Base-by-base conservation (phyloP, 2,329 filamentous ascomycete species). In the Botrytis porri region DNA sequence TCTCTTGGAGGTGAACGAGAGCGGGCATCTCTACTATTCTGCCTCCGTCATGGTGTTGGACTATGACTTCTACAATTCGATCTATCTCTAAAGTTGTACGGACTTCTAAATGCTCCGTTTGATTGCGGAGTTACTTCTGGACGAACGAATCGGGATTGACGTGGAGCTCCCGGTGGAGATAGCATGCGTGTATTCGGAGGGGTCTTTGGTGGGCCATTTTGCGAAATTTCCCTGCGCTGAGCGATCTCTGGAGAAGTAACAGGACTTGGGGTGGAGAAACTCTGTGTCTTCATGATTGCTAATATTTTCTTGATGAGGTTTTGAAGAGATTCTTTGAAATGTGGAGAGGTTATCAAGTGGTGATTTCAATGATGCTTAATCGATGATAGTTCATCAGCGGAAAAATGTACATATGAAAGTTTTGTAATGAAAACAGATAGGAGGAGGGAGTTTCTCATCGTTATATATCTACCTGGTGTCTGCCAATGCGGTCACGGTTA, bases 171-270 rank as follows among this genome's bases (percentile, higher is more conserved):
- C 6, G 48, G 64, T 14, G 64, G 64, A 67, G 48, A 57, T 54
- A 54, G 4, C n/a, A 14, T 9, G 5, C n/a, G 32, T 12, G 10
- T 3, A 22, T 57, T 67, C 1, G 64, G 35, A 0, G 48, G 64
- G 20, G 48, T 67, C 8, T 5, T 41, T 1, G 35, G 16, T 10
- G 3, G 3, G 3, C 14, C 14, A 2, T 39, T 5, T 22, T 22
- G 35, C 4, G n/a, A 29, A 4, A 1, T 5, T 0, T 1, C 0
- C 0, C 8, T 39, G 10, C 0, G 20, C 2, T 8, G 2, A 8
- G 45, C 4, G 3, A 4, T 39, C 5, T 39, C 16, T 1, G 25
- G 25, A 39, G 22, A n/a, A 0, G 22, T 12, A 1, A 29, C 8
- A 22, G 64, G n/a, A 54, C 51, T 7, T 1, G 35, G 16, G 3